Base-by-base conservation (phyloP, 352 stramenopile genomes). In the Globisporangium paroecandrum region DNA sequence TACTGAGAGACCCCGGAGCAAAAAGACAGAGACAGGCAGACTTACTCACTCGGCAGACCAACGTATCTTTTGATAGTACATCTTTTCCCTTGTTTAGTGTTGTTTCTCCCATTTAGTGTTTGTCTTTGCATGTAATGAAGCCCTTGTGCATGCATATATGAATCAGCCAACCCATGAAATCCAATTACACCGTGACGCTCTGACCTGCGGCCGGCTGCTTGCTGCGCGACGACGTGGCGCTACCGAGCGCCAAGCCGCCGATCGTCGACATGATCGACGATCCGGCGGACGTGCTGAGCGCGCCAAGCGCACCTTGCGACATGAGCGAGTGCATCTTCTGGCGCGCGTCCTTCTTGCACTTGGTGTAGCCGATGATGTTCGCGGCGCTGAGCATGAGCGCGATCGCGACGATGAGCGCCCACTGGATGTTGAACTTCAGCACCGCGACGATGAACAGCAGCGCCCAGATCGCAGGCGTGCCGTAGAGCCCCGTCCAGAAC, bases 311-410 rank as follows among this genome's bases (percentile, higher is more conserved):
- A 20, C 87, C 84, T 41, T 88, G 72, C 18, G 87, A 90, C 81
- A 95, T 91, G 53, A 95, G 68, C 36, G 78, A 83, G 66, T 91
- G 79, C 84, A 95, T 93, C 69, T 93, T 94, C 47, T 90, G 73
- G 62, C 89, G 90, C 60, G 87, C 87, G 69, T 95, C 87, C 59
- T 97, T 95, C 81, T 94, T 98, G 79, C 97, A 99, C 71, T 98
- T 98, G 65, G 97, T 98, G 85, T 99, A 99, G 32, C 97, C 97
- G 72, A 99, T 97, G 56, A 99, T 98, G 79, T 99, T 99, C 56
- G 96, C 95, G 29, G 69, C 77, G 60, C 80, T 97, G 34, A 99
- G 83, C 18, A 91, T 82, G 24, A 99, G 76, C 41, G 93, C 97
- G 58, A 98, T 92, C n/a, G 94, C 62, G 3, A 97, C 81, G 57